phyloP scores from a whole-genome alignment of 2,329 filamentous ascomycete species.

The Mariannaea sp. region DNA sequence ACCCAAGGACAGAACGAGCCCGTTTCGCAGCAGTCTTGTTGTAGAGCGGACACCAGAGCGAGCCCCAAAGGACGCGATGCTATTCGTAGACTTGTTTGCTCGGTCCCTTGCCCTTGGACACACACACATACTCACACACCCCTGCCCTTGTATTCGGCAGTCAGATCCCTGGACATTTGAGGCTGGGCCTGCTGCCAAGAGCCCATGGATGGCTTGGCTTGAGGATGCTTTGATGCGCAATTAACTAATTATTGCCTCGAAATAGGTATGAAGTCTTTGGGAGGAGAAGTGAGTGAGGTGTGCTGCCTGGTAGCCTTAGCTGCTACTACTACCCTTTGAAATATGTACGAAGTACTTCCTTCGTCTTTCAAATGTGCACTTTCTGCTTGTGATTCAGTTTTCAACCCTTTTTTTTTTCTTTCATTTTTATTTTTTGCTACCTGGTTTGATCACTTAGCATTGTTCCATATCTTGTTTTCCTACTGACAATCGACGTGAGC shows the following conservation, averaged over 20 bases:
- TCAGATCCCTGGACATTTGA: neutral
- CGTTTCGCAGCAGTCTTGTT: neutral
- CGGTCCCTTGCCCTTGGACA: no score
- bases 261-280: no score
- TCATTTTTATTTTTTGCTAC: neutral
- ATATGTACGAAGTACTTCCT: neutral
- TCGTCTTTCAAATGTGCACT: neutral
- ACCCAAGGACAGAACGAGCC: neutral
- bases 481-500: no score
- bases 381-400: neutral
- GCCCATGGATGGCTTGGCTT: neutral
- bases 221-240: neutral
- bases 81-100: neutral
- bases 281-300: neutral
- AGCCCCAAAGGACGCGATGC: neutral
- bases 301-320: neutral
- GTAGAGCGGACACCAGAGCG: conserved; percentile 1
- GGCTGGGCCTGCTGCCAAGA: neutral
- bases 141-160: no score
- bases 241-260: no score
- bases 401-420: no score
- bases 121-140: no score
- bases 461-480: no score
- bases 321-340: neutral
- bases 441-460: neutral